These are phyloP conservation scores for Emergomyces orientalis DNA, from an alignment of 2,329 filamentous ascomycete genomes.

Conservation along the genomic window DNA sequence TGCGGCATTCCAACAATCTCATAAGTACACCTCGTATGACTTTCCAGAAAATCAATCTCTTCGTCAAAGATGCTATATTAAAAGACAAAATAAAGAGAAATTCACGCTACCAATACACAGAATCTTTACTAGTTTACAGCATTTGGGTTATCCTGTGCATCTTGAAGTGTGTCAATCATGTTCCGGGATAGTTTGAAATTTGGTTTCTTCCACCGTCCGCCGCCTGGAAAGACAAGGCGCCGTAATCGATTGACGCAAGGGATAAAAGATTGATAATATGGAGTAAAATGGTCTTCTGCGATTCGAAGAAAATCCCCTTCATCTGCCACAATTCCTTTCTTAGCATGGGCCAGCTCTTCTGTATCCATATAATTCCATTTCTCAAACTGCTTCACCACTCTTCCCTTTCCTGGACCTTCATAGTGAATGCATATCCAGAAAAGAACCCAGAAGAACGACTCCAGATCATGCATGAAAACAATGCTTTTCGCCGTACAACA, in stretches of 20 bases:
- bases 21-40: too few relatives aligned
- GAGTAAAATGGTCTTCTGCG: background rate
- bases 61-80: too few relatives aligned
- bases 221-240: too few relatives aligned
- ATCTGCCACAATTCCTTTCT: constrained; percentile 7
- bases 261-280: background rate
- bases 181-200: too few relatives aligned
- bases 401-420: background rate
- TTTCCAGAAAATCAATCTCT: too few relatives aligned
- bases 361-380: background rate
- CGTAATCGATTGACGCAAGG: background rate
- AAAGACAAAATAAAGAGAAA: too few relatives aligned
- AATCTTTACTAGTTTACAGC: too few relatives aligned
- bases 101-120: too few relatives aligned
- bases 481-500: constrained; percentile 36
- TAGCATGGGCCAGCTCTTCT: background rate
- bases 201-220: too few relatives aligned
- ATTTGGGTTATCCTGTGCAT: too few relatives aligned
- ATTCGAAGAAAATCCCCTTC: background rate
- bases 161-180: too few relatives aligned
- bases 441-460: constrained; percentile 43
- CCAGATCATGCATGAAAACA: constrained; percentile 42
- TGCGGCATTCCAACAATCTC: too few relatives aligned
- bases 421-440: constrained; percentile 41
- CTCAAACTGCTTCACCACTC: background rate